Percentiles rank a stretch among this genome's conserved stretches.
phyloP scores from a whole-genome alignment of 169 alveolate species.

The Plasmodium berghei region DNA sequence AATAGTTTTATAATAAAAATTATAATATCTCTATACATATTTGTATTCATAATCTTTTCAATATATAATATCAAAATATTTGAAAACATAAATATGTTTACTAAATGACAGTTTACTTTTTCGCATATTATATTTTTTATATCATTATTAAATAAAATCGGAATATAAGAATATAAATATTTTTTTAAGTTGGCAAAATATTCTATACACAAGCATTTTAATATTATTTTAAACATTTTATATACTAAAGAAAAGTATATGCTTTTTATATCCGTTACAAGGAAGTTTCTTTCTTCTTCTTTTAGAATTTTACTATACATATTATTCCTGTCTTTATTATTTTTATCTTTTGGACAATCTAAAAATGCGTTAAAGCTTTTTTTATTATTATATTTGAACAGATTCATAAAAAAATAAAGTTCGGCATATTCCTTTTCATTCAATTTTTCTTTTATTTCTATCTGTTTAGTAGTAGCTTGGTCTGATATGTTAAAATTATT shows the following conservation, averaged over 20 bases:
- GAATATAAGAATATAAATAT: slow-evolving; percentile 32
- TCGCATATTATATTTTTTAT: slow-evolving; percentile 56
- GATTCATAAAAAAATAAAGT: slow-evolving; percentile 30
- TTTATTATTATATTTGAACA: slow-evolving; percentile 37
- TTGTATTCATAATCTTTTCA: slow-evolving; percentile 57
- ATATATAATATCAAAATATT: slow-evolving; percentile 47
- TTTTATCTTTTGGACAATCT: not conserved
- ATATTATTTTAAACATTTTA: slow-evolving; percentile 29
- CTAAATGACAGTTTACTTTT: slow-evolving; percentile 57
- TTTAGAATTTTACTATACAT: not conserved
- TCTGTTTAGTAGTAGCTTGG: no score
- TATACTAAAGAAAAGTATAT: slow-evolving; percentile 49
- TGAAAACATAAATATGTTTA: slow-evolving; percentile 65
- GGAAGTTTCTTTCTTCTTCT: slow-evolving; percentile 31
- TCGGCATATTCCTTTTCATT: slow-evolving; percentile 30
- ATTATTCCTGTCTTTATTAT: not conserved
- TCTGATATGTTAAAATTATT: no score
- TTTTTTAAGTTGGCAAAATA: slow-evolving; percentile 42
- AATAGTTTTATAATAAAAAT: slow-evolving; percentile 50
- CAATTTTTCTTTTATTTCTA: not conserved
- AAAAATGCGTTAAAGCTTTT: slow-evolving; percentile 11
- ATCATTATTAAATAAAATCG: slow-evolving; percentile 47
- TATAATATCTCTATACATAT: slow-evolving; percentile 25
- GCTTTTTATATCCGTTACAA: slow-evolving; percentile 44
- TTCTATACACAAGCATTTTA: slow-evolving; percentile 65